A percentile compares a stretch with the other conserved stretches of the same genome.
Evolutionary conservation across 192 early-diverging fungal genomes (phyloP).

Genomic region (Gaertneriomyces sp.): DNA sequence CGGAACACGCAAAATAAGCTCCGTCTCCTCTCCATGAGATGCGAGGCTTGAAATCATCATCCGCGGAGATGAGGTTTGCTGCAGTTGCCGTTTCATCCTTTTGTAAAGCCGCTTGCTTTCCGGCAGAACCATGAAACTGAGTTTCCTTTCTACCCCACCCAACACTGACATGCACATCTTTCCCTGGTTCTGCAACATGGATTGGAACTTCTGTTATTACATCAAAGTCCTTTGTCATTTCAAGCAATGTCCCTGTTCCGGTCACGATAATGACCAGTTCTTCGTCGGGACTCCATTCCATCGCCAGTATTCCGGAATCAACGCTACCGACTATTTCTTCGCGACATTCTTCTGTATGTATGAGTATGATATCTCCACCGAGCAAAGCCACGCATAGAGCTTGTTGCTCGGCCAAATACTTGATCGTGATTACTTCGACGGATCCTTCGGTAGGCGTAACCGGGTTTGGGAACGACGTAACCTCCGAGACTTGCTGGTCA

Average conservation of each 20-base stretch:
- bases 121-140: slow-evolving; percentile 91
- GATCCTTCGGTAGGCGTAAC: neutral
- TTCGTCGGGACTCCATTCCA: slow-evolving; percentile 86
- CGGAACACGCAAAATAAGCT: slow-evolving; percentile 73
- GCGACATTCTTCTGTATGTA: slow-evolving; percentile 8
- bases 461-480: slow-evolving; percentile 9
- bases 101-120: slow-evolving; percentile 65
- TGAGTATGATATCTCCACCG: slow-evolving; percentile 47
- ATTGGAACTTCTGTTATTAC: slow-evolving; percentile 78
- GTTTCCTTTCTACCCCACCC: slow-evolving; percentile 98
- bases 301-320: slow-evolving; percentile 67
- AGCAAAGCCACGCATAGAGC: slow-evolving; percentile 42
- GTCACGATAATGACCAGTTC: slow-evolving; percentile 80
- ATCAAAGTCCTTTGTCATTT: slow-evolving; percentile 94
- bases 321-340: slow-evolving; percentile 62
- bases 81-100: slow-evolving; percentile 38
- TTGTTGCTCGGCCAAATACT: slow-evolving; percentile 51
- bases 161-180: slow-evolving; percentile 72
- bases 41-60: slow-evolving; percentile 70
- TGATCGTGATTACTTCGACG: slow-evolving; percentile 25
- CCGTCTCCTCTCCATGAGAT: slow-evolving; percentile 92
- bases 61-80: slow-evolving; percentile 39
- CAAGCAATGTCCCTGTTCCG: slow-evolving; percentile 64
- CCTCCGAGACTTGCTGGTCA: slow-evolving; percentile 5
- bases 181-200: slow-evolving; percentile 62